Base-by-base conservation (phyloP, 2,329 filamentous ascomycete species). In the Apiospora hydei region DNA sequence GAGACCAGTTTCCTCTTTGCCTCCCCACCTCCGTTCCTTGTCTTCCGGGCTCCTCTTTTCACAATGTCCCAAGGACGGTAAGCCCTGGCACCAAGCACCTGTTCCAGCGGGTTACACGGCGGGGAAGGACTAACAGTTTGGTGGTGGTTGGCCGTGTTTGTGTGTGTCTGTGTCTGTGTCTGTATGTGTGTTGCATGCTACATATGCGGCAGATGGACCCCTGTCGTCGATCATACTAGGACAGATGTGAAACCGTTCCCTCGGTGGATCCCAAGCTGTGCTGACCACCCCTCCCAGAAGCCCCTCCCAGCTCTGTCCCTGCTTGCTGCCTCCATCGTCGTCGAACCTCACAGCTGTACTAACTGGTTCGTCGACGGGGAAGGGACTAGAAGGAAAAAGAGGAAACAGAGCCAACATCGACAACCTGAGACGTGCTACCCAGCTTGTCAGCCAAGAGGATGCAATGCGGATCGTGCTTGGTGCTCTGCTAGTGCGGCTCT, bases 371-470 rank as follows among this genome's bases (percentile, higher is more conserved):
- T 21, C 30, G 53, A n/a, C 16, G 38, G 30, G 16, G 11, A 64
- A 41, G 18, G 18, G 21, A 11, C 41, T 4, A n/a, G 30, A 61
- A n/a, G 30, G 16, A 11, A 64, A 41, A n/a, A n/a, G 57, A 64
- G 57, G 57, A 64, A 41, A 24, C 57, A 64, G 34, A 34, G 34
- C 30, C 30, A 64, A 21, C 57, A 64, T 18, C 57, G 57, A 34
- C 57, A 41, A 64, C 57, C 57, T 64, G 57, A 64, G 57, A 64
- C 57, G 21, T n/a, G 57, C 57, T 64, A 64, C 57, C 57, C 8
- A 43, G 41, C 41, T 3, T 43, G 41, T 3, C 34, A 38, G 53
- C 30, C 16, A 61, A 61, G 53, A 61, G 53, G 30, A 38, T 61
- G 53, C 18, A 30, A 61, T 57, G 51, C 51, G 51, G 51, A 57